A percentile compares a stretch with the other conserved stretches of the same genome.
Evolutionary conservation across 306 rosid genomes (phyloP).

Genomic region (Malus orientalis): DNA sequence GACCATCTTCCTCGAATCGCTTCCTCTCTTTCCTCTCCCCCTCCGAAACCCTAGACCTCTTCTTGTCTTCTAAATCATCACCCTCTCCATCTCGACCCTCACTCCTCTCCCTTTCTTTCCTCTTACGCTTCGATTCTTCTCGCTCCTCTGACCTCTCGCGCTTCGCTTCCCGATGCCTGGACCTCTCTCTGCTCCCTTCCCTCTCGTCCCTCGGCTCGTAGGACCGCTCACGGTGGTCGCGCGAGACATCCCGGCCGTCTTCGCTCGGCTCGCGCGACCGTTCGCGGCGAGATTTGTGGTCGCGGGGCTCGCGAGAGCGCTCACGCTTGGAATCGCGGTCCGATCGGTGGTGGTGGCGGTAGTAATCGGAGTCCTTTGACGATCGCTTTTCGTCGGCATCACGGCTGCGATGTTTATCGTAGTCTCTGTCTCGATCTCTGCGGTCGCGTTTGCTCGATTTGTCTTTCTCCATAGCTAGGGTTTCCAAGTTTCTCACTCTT

Average conservation of each 20-base stretch:
- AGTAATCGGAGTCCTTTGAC: conserved; percentile 38
- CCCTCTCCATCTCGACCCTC: conserved; percentile 33
- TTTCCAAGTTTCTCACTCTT: conserved; percentile 6
- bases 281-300: conserved; percentile 41
- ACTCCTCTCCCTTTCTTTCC: conserved; percentile 70
- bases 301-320: conserved; percentile 32
- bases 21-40: conserved; percentile 42
- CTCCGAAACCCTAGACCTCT: conserved; percentile 58
- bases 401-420: conserved; percentile 24
- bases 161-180: conserved; percentile 27
- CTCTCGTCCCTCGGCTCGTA: conserved; percentile 25
- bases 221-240: conserved; percentile 38
- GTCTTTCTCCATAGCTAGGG: conserved; percentile 71
- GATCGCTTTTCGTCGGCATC: conserved; percentile 33
- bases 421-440: conserved; percentile 23
- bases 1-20: conserved; percentile 31
- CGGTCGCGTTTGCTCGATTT: conserved; percentile 39
- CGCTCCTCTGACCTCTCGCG: conserved; percentile 25
- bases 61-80: conserved; percentile 28
- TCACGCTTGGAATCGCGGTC: conserved; percentile 47
- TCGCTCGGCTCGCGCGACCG: conserved; percentile 20
- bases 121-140: conserved; percentile 41
- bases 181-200: conserved; percentile 49
- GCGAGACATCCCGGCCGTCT: conserved; percentile 11
- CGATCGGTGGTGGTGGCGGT: conserved; percentile 45